Percentiles rank a stretch among this genome's conserved stretches.
phyloP scores from a whole-genome alignment of 208 protist genomes.

The Blastocrithidia nonstop region DNA sequence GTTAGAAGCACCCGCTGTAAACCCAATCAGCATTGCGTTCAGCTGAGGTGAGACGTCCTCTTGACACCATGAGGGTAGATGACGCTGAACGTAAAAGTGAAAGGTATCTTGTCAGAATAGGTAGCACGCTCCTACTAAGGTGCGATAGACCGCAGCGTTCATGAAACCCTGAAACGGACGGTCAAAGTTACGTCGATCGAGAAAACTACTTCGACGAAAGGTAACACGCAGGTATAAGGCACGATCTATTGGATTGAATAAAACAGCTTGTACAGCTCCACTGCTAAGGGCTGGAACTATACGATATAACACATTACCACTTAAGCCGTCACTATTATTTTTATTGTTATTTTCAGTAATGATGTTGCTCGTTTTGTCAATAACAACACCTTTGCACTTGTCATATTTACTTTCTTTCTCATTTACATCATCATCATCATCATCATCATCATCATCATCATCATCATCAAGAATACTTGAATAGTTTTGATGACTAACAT shows the following conservation, averaged over 20 bases:
- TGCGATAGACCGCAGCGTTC: constrained; percentile 81
- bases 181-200: constrained; percentile 78
- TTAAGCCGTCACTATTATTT: neutral
- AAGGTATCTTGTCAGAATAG: constrained; percentile 82
- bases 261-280: constrained; percentile 65
- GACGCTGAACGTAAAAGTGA: constrained; percentile 39
- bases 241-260: constrained; percentile 83
- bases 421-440: too few species aligned
- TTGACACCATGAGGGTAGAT: constrained; percentile 26
- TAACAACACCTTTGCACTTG: too few species aligned
- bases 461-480: too few species aligned
- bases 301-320: constrained; percentile 33
- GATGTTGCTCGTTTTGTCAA: too few species aligned
- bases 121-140: constrained; percentile 71
- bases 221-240: constrained; percentile 82
- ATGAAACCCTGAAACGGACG: constrained; percentile 83
- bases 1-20: constrained; percentile 62
- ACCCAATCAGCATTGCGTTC: constrained; percentile 60
- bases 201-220: constrained; percentile 42
- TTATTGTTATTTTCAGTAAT: too few species aligned
- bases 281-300: constrained; percentile 51
- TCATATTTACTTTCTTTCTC: too few species aligned
- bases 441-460: too few species aligned
- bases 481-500: too few species aligned
- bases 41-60: constrained; percentile 29